Evolutionary conservation across 345 rosid genomes (phyloP).

Genomic region (Streptanthus diversifolius): DNA sequence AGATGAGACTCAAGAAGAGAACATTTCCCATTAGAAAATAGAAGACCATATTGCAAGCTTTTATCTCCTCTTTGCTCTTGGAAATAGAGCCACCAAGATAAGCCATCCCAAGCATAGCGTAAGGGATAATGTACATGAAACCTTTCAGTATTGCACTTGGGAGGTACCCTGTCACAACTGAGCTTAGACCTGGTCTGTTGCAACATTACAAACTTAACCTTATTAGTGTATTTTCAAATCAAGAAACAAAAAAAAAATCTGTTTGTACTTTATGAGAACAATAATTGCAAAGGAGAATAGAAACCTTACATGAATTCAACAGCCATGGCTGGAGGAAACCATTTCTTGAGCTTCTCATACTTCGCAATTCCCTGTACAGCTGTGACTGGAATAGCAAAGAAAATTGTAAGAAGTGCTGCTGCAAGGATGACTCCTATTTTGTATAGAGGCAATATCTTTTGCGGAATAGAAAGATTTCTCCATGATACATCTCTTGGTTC

Average conservation of each 20-base stretch:
- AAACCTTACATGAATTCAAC: constrained; percentile 64
- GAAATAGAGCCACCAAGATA: constrained; percentile 65
- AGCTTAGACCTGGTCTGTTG: constrained; percentile 84
- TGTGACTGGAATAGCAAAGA: constrained; percentile 87
- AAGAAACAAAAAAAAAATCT: constrained; percentile 4
- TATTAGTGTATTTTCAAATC: not conserved
- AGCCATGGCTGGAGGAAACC: constrained; percentile 87
- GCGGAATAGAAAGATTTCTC: constrained; percentile 62
- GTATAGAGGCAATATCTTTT: constrained; percentile 49
- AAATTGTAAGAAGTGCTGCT: constrained; percentile 69
- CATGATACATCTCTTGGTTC: constrained; percentile 81
- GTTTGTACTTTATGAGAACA: not conserved
- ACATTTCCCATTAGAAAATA: constrained; percentile 90
- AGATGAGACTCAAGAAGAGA: constrained; percentile 78
- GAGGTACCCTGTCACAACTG: constrained; percentile 81
- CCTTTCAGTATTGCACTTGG: constrained; percentile 89
- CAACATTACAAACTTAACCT: constrained; percentile 14
- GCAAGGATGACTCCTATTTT: constrained; percentile 66
- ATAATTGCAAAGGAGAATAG: not conserved
- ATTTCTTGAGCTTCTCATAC: constrained; percentile 74
- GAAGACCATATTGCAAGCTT: constrained; percentile 92
- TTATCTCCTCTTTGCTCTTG: constrained; percentile 82
- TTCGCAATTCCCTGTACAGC: constrained; percentile 95
- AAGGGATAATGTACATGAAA: constrained; percentile 68
- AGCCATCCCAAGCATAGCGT: constrained; percentile 73